These are phyloP conservation scores for Colletotrichum filicis DNA, from an alignment of 2,329 filamentous ascomycete species.

Conservation along the genomic window DNA sequence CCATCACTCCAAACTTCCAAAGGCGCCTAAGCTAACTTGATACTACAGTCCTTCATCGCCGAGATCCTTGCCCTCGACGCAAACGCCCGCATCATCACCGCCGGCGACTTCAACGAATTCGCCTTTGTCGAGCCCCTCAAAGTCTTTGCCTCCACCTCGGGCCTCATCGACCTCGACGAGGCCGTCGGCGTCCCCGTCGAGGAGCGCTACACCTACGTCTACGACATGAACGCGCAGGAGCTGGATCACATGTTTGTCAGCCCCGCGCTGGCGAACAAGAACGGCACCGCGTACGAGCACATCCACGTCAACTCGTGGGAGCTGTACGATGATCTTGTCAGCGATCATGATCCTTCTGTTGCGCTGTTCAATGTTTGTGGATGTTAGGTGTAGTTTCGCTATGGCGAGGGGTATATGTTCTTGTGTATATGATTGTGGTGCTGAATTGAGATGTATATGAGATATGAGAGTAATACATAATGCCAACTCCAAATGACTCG, in stretches of 20 bases:
- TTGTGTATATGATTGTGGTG: background rate
- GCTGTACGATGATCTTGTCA: conserved; percentile 63
- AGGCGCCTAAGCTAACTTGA: no score
- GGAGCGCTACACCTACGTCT: conserved; percentile 79
- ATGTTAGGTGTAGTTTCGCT: conserved; percentile 32
- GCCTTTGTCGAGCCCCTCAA: conserved; percentile 69
- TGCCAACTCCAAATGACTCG: background rate
- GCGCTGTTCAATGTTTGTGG: conserved; percentile 71
- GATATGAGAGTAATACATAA: background rate
- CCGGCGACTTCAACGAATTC: conserved; percentile 82
- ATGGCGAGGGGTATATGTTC: background rate
- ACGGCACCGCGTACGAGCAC: conserved; percentile 67
- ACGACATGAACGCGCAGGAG: conserved; percentile 75
- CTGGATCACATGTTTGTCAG: conserved; percentile 78
- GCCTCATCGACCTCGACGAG: conserved; percentile 71
- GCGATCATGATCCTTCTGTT: conserved; percentile 77
- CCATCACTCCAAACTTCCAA: background rate
- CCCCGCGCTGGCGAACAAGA: conserved; percentile 55
- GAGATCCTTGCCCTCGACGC: conserved; percentile 67
- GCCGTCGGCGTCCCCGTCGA: conserved; percentile 59
- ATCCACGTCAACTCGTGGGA: conserved; percentile 79
- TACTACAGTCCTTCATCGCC: conserved; percentile 59
- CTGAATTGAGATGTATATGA: background rate
- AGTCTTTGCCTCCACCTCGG: conserved; percentile 63
- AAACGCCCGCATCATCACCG: conserved; percentile 67